These are phyloP conservation scores for Collybia sp. DNA, from an alignment of 768 basidiomycete genomes.

Conservation along the genomic window DNA sequence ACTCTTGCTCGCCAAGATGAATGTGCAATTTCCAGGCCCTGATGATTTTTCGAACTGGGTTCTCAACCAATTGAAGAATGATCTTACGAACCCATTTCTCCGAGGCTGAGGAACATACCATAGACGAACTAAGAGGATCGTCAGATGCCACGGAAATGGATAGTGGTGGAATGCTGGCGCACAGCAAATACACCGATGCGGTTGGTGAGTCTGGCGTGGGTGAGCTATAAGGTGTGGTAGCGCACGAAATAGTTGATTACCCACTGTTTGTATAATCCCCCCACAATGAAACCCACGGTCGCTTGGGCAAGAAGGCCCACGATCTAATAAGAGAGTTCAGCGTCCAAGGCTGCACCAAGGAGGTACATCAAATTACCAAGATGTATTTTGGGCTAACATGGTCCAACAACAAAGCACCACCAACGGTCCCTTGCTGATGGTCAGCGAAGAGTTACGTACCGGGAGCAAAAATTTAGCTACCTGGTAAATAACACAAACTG, in stretches of 20 bases:
- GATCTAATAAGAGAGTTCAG: slow-evolving; percentile 37
- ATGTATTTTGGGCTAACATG: slow-evolving; percentile 69
- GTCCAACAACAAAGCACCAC: slow-evolving; percentile 74
- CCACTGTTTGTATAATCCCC: slow-evolving; percentile 61
- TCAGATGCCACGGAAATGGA: too few species aligned
- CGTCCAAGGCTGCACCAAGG: neutral
- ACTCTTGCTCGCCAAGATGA: slow-evolving; percentile 78
- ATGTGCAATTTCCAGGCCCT: slow-evolving; percentile 78
- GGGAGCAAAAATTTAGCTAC: slow-evolving; percentile 5
- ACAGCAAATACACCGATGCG: slow-evolving; percentile 73
- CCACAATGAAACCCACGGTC: slow-evolving; percentile 83
- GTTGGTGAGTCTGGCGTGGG: slow-evolving; percentile 38
- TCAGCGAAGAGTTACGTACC: slow-evolving; percentile 11
- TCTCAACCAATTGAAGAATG: too few species aligned
- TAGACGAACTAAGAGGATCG: slow-evolving; percentile 58
- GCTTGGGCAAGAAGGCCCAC: slow-evolving; percentile 67
- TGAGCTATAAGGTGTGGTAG: neutral
- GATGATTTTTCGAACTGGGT: too few species aligned
- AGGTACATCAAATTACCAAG: slow-evolving; percentile 39
- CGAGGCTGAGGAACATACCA: slow-evolving; percentile 85
- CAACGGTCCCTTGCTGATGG: slow-evolving; percentile 54
- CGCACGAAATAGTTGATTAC: slow-evolving; percentile 4
- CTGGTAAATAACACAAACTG: slow-evolving; percentile 37
- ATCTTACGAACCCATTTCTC: slow-evolving; percentile 54
- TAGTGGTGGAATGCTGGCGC: slow-evolving; percentile 12